A percentile compares a stretch with the other conserved stretches of the same genome.
Evolutionary conservation across 2,329 filamentous ascomycete species (phyloP).

Genomic region (Fusarium haematococcum): DNA sequence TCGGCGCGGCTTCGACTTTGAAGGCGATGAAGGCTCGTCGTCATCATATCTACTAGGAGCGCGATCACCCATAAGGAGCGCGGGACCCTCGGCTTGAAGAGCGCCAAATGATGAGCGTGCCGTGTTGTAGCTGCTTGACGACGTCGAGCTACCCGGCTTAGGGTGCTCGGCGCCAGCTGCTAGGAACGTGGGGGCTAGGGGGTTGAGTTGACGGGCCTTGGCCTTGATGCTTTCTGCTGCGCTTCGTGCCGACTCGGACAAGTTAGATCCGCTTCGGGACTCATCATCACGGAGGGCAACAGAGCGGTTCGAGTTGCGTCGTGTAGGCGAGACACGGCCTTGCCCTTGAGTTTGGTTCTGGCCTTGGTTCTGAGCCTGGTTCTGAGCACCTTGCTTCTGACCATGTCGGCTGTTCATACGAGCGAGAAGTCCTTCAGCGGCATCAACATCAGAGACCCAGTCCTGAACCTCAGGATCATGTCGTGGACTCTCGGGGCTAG

Average conservation of each 20-base stretch:
- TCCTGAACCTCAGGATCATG: conserved; percentile 67
- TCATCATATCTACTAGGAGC: conserved; percentile 48
- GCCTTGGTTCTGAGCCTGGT: neutral
- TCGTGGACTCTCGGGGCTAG: conserved; percentile 55
- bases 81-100: conserved; percentile 65
- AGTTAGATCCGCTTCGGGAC: conserved; percentile 65
- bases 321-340: conserved; percentile 54
- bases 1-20: conserved; percentile 66
- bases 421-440: conserved; percentile 63
- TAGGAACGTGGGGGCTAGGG: conserved; percentile 45
- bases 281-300: conserved; percentile 57
- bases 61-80: conserved; percentile 54
- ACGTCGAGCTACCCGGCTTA: conserved; percentile 54
- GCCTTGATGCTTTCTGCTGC: conserved; percentile 55
- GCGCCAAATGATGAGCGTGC: conserved; percentile 64
- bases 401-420: conserved; percentile 52
- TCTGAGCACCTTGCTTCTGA: conserved; percentile 26
- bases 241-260: conserved; percentile 66
- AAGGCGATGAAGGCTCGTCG: conserved; percentile 63
- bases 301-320: conserved; percentile 52
- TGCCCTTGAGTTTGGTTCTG: conserved; percentile 7
- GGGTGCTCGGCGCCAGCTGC: conserved; percentile 43
- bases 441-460: conserved; percentile 69
- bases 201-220: conserved; percentile 50
- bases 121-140: conserved; percentile 63